Evolutionary conservation across 169 alveolate genomes (phyloP).

Genomic region (Plasmodium gonderi): DNA sequence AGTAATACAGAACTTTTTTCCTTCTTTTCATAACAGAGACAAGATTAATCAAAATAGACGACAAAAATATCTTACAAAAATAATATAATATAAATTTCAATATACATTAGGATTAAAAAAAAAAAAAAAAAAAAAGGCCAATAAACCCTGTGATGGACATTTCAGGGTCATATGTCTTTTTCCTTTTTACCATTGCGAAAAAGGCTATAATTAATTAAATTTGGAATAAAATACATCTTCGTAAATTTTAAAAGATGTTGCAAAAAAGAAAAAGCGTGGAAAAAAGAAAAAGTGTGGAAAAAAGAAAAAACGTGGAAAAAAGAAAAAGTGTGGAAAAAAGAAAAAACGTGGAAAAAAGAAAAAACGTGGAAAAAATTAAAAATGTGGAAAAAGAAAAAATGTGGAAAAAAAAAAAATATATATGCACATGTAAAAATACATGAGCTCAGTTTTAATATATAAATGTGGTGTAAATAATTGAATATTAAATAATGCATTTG

Average conservation of each 20-base stretch:
- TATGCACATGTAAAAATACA: not conserved
- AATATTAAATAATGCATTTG: not conserved
- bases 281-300: not conserved
- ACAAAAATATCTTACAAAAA: not conserved
- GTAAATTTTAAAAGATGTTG: not conserved
- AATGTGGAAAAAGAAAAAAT: not conserved
- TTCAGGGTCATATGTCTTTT: conserved; percentile 4
- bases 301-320: not conserved
- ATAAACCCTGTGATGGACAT: not conserved
- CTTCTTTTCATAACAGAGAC: not conserved
- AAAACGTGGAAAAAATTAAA: not conserved
- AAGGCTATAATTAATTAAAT: not conserved
- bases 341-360: not conserved
- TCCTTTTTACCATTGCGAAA: not conserved
- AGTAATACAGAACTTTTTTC: not conserved
- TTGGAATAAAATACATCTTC: not conserved
- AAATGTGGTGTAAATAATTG: not conserved
- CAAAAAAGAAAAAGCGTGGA: not conserved
- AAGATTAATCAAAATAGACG: not conserved
- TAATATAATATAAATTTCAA: not conserved
- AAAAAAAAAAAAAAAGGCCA: too few relatives aligned
- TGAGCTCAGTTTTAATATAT: not conserved
- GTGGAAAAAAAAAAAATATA: not conserved
- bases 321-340: not conserved
- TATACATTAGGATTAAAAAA: not conserved